phyloP scores from a whole-genome alignment of 345 rosid species.

The Corymbia maculata region DNA sequence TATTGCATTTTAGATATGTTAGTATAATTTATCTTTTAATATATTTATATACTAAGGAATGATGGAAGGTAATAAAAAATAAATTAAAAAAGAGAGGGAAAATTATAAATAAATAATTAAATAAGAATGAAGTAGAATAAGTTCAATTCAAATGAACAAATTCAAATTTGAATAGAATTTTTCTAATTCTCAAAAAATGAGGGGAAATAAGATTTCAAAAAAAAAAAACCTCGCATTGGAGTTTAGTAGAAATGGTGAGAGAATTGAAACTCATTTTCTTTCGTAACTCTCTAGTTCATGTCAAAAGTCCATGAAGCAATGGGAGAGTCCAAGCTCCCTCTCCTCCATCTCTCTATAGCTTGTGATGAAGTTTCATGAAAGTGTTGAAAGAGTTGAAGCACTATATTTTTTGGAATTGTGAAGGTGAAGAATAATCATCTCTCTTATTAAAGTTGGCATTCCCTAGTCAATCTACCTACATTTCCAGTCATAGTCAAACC shows the following conservation, averaged over 20 bases:
- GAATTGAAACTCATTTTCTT: too few species aligned
- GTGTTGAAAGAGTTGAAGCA: fast-evolving
- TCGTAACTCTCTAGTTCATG: fast-evolving
- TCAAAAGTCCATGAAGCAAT: not conserved
- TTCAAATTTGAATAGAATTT: not conserved
- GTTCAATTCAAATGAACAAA: too few species aligned
- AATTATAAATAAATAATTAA: too few species aligned
- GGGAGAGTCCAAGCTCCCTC: not conserved
- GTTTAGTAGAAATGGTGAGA: too few species aligned
- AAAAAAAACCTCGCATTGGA: too few species aligned
- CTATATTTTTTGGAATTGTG: too few species aligned
- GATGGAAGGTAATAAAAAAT: not conserved
- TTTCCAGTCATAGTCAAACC: not conserved
- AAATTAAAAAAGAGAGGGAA: too few species aligned
- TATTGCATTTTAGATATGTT: not conserved
- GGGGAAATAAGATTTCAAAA: not conserved
- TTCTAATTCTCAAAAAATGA: not conserved
- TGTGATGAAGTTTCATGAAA: not conserved
- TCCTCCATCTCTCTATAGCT: not conserved
- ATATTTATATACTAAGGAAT: not conserved
- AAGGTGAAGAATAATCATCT: not conserved
- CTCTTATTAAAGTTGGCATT: not conserved
- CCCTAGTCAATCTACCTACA: not conserved
- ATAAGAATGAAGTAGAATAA: not conserved
- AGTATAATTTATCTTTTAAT: not conserved